A percentile compares a stretch with the other conserved stretches of the same genome.
Conservation (phyloP, 495 filamentous ascomycete species). For the Xylaria acuta region DNA sequence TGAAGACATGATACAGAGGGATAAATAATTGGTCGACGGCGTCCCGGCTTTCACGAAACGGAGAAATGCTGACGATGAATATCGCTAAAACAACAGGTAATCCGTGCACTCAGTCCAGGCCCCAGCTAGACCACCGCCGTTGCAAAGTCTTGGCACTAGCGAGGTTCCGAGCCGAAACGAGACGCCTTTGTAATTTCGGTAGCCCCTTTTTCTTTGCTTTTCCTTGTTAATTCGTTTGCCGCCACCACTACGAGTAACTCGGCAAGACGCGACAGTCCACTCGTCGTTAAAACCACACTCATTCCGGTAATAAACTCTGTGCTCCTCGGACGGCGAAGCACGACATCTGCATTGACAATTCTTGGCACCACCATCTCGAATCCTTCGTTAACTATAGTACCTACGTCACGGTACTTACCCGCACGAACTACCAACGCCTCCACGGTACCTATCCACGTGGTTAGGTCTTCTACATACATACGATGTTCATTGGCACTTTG, state of each 20-base stretch:
- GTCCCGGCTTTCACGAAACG: background rate
- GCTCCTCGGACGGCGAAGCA: background rate
- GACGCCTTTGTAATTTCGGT: conserved; percentile 4
- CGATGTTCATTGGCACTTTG: conserved; percentile 29
- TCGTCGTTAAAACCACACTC: conserved; percentile 9
- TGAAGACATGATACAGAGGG: background rate
- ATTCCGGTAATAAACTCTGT: background rate
- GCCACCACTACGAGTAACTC: background rate
- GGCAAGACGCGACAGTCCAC: conserved; percentile 2
- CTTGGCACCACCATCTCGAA: background rate
- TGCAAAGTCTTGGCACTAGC: background rate
- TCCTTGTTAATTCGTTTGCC: background rate
- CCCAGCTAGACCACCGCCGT: background rate
- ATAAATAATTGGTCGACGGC: background rate
- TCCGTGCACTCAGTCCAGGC: background rate
- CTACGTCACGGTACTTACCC: background rate
- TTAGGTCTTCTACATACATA: conserved; percentile 14
- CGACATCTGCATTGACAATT: background rate
- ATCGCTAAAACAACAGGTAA: background rate
- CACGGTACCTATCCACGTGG: background rate
- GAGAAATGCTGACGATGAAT: background rate
- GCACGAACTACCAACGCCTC: background rate
- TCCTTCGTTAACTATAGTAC: background rate
- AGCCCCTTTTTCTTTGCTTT: conserved; percentile 11
- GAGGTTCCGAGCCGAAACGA: background rate